Percentiles rank a stretch among this genome's conserved stretches.
Conservation (phyloP, 768 basidiomycete genomes). For the Russula sp. region DNA sequence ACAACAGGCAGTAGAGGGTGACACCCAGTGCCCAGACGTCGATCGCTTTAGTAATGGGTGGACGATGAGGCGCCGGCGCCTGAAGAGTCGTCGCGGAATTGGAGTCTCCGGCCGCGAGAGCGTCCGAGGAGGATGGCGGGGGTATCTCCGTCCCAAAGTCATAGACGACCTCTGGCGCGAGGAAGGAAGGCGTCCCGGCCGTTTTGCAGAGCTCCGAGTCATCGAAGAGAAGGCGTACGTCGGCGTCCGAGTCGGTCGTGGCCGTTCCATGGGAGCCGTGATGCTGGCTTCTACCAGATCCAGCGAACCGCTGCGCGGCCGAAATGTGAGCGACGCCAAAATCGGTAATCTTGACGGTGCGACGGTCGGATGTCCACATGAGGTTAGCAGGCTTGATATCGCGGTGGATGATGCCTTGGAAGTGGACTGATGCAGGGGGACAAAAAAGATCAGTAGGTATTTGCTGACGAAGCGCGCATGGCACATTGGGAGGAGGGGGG, state of each 20-base stretch:
- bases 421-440: conserved; percentile 74
- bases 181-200: conserved; percentile 92
- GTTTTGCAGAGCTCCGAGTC: conserved; percentile 84
- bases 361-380: conserved; percentile 79
- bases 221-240: conserved; percentile 65
- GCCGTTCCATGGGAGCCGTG: background rate
- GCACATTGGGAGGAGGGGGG: no score
- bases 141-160: conserved; percentile 35
- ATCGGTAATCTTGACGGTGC: conserved; percentile 93
- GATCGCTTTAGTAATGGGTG: conserved; percentile 82
- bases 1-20: conserved; percentile 90
- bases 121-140: conserved; percentile 25
- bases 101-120: conserved; percentile 31
- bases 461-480: conserved; percentile 9
- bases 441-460: background rate
- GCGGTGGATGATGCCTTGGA: conserved; percentile 97
- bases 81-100: conserved; percentile 27
- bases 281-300: conserved; percentile 38
- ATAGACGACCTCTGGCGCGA: conserved; percentile 90
- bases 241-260: conserved; percentile 23
- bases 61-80: conserved; percentile 29
- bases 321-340: conserved; percentile 98
- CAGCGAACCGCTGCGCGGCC: conserved; percentile 72
- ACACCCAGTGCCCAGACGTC: conserved; percentile 98
- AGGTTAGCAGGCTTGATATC: conserved; percentile 99